phyloP scores from a whole-genome alignment of 2,329 filamentous ascomycete genomes.

The Alternaria sp. region DNA sequence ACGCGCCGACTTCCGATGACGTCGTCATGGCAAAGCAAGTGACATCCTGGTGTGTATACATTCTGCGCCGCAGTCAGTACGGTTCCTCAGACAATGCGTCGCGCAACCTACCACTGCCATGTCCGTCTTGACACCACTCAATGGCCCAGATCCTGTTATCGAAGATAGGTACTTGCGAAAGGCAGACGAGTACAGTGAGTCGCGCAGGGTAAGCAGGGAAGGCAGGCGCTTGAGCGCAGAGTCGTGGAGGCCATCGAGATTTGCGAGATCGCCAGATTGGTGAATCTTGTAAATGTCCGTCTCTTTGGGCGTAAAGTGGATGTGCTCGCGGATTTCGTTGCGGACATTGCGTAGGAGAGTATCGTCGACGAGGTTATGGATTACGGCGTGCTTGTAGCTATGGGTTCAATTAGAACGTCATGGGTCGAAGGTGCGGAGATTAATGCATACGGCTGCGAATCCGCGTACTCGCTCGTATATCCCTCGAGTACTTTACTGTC shows the following conservation, averaged over 20 bases:
- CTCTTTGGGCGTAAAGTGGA: slow-evolving; percentile 97
- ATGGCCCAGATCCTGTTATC: slow-evolving; percentile 82
- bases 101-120: slow-evolving; percentile 77
- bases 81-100: neutral
- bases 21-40: slow-evolving; percentile 95
- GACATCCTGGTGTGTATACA: slow-evolving; percentile 95
- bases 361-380: slow-evolving; percentile 80
- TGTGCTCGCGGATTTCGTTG: slow-evolving; percentile 84
- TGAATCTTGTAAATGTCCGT: slow-evolving; percentile 99
- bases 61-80: slow-evolving; percentile 58
- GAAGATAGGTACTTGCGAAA: slow-evolving; percentile 89
- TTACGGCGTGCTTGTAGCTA: slow-evolving; percentile 91
- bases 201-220: slow-evolving; percentile 87
- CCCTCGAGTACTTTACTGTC: slow-evolving; percentile 43
- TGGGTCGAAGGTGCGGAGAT: neutral
- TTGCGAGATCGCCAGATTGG: slow-evolving; percentile 96
- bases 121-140: slow-evolving; percentile 94
- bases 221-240: slow-evolving; percentile 84
- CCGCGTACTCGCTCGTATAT: slow-evolving; percentile 47
- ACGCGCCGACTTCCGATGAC: slow-evolving; percentile 96
- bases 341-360: slow-evolving; percentile 84
- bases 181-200: slow-evolving; percentile 87
- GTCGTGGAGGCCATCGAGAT: slow-evolving; percentile 91
- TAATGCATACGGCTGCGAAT: slow-evolving; percentile 47
- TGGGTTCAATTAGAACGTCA: slow-evolving; percentile 9